These are phyloP conservation scores for Tardiomyces digboiensis DNA, from an alignment of 1,139 yeast species.

Conservation along the genomic window DNA sequence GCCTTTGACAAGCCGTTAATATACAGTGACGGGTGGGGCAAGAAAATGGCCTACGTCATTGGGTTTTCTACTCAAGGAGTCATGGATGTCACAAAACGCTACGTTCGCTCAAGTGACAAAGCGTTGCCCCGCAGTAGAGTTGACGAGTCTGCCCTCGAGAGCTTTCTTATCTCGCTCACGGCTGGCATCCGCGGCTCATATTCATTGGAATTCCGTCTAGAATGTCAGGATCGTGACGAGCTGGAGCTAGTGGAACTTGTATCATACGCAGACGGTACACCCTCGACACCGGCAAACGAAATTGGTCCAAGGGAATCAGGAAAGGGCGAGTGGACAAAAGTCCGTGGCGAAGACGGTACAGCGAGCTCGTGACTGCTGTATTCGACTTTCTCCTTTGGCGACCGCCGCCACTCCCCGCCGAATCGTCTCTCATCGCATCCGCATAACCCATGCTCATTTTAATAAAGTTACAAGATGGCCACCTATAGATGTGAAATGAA, in stretches of 20 bases:
- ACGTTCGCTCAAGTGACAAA: slow-evolving; percentile 44
- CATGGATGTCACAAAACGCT: slow-evolving; percentile 60
- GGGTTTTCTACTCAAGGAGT: slow-evolving; percentile 54
- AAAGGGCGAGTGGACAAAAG: slow-evolving; percentile 57
- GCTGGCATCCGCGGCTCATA: slow-evolving; percentile 26
- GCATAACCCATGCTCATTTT: too few species aligned
- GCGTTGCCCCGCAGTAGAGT: slow-evolving; percentile 43
- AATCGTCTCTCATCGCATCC: too few species aligned
- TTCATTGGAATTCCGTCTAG: slow-evolving; percentile 26
- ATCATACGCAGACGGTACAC: slow-evolving; percentile 13
- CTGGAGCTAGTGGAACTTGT: slow-evolving; percentile 32
- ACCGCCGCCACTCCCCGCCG: too few species aligned
- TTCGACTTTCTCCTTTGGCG: too few species aligned
- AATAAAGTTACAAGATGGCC: too few species aligned
- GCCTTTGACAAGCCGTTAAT: slow-evolving; percentile 73
- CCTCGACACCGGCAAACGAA: slow-evolving; percentile 8
- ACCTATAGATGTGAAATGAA: too few species aligned
- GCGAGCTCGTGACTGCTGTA: too few species aligned
- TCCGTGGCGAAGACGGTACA: slow-evolving; percentile 71
- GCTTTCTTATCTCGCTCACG: slow-evolving; percentile 34
- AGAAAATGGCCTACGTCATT: slow-evolving; percentile 79
- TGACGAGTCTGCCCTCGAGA: slow-evolving; percentile 33
- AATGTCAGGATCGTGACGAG: slow-evolving; percentile 30
- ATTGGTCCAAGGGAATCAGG: slow-evolving; percentile 58
- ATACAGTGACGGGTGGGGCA: slow-evolving; percentile 85